These are phyloP conservation scores for Ophiognomonia clavigignenti-juglandacearum DNA, from an alignment of 2,329 filamentous ascomycete species.

Conservation along the genomic window DNA sequence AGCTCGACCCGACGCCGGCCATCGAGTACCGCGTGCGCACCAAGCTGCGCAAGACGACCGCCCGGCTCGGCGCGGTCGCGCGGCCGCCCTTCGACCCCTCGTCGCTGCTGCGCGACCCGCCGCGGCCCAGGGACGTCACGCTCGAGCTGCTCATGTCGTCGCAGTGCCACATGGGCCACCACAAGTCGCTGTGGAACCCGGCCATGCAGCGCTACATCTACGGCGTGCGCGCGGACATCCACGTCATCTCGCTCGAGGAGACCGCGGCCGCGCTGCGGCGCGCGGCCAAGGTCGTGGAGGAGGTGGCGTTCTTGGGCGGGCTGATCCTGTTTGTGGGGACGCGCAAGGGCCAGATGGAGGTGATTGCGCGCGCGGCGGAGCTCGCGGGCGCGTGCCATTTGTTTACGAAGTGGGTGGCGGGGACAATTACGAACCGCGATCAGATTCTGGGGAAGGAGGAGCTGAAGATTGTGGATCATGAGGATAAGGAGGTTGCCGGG, in stretches of 20 bases:
- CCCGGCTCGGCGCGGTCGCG: slow-evolving; percentile 43
- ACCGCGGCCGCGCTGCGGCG: slow-evolving; percentile 88
- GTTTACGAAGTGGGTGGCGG: slow-evolving; percentile 90
- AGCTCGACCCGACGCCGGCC: slow-evolving; percentile 21
- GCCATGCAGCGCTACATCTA: slow-evolving; percentile 92
- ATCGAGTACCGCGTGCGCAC: slow-evolving; percentile 30
- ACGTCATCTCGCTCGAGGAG: slow-evolving; percentile 88
- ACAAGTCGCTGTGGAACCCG: slow-evolving; percentile 89
- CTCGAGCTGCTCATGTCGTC: slow-evolving; percentile 86
- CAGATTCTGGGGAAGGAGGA: slow-evolving; percentile 71
- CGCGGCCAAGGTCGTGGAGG: slow-evolving; percentile 86
- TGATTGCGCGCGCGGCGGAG: slow-evolving; percentile 76
- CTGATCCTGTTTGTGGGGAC: slow-evolving; percentile 90
- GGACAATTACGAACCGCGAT: slow-evolving; percentile 87
- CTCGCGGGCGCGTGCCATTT: slow-evolving; percentile 78
- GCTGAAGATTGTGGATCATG: slow-evolving; percentile 71
- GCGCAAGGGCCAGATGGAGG: slow-evolving; percentile 71
- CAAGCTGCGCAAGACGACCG: slow-evolving; percentile 40
- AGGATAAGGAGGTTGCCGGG: slow-evolving; percentile 56
- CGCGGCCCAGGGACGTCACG: slow-evolving; percentile 72
- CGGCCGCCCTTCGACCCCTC: slow-evolving; percentile 59
- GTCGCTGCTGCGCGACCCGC: slow-evolving; percentile 66
- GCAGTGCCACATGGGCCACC: slow-evolving; percentile 86
- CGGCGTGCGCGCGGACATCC: slow-evolving; percentile 79
- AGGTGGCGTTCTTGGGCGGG: slow-evolving; percentile 76